Conservation (phyloP, 1,284 basidiomycete genomes). For the Anthracocystis setariae region DNA sequence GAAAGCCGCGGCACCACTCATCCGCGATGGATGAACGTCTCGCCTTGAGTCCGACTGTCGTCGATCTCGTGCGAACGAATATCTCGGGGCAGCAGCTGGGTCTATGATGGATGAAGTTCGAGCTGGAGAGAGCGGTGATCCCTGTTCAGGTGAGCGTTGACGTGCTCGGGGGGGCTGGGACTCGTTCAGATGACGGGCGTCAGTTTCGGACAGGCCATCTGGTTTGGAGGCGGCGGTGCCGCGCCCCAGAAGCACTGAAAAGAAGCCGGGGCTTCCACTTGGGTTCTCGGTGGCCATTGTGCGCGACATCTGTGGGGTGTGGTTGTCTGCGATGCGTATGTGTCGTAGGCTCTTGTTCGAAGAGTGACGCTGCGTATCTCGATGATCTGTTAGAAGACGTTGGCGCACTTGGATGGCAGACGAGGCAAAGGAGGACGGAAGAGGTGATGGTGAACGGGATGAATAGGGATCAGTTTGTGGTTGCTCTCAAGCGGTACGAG, state of each 20-base stretch:
- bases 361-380: too few relatives aligned
- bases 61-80: constrained; percentile 9
- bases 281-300: constrained; percentile 16
- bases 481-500: too few relatives aligned
- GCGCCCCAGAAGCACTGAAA: constrained; percentile 34
- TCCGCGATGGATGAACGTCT: background rate
- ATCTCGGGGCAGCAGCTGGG: constrained; percentile 1
- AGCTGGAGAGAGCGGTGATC: background rate
- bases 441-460: background rate
- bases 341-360: too few relatives aligned
- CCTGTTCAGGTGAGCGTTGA: background rate
- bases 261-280: constrained; percentile 29
- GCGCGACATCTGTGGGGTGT: background rate
- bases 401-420: too few relatives aligned
- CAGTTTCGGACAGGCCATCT: constrained; percentile 5
- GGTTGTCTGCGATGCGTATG: constrained; percentile 11
- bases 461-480: too few relatives aligned
- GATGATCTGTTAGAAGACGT: too few relatives aligned
- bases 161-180: background rate
- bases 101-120: background rate
- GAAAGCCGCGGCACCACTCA: constrained; percentile 5
- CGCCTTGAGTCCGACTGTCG: background rate
- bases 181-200: constrained; percentile 8
- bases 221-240: constrained; percentile 8
- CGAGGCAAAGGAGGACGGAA: too few relatives aligned